A percentile compares a stretch with the other conserved stretches of the same genome.
Conservation (phyloP, 2,329 filamentous ascomycete species). For the Fusarium fracticaudum region DNA sequence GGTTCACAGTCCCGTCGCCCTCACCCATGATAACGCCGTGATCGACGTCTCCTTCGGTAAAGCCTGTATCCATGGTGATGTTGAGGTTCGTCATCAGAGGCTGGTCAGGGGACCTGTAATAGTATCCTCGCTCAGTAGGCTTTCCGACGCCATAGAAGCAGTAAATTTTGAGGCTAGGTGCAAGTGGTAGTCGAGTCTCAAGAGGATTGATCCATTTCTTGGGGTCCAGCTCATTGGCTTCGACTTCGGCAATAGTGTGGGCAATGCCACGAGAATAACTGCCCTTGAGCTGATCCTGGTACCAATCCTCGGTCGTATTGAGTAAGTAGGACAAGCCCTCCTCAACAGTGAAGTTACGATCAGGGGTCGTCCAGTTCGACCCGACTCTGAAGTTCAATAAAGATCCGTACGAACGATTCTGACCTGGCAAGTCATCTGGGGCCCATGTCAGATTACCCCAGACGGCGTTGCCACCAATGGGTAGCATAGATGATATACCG, state of each 20-base stretch:
- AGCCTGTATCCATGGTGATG: conserved; percentile 75
- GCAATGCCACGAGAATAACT: conserved; percentile 93
- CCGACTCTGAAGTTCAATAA: conserved; percentile 83
- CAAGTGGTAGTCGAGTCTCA: conserved; percentile 85
- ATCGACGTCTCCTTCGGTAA: conserved; percentile 72
- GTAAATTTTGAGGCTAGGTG: conserved; percentile 91
- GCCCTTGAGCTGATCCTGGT: conserved; percentile 73
- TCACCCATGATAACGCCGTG: conserved; percentile 96
- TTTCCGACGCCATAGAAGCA: conserved; percentile 98
- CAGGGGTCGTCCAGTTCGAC: conserved; percentile 70
- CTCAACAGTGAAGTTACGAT: conserved; percentile 81
- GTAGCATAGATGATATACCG: conserved; percentile 94
- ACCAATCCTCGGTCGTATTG: conserved; percentile 86
- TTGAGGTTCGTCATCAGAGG: conserved; percentile 74
- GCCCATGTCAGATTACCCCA: conserved; percentile 92
- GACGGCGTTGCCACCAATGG: conserved; percentile 91
- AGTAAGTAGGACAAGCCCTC: conserved; percentile 82
- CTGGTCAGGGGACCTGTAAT: conserved; percentile 77
- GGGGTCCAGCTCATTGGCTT: conserved; percentile 79
- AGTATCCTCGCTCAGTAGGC: conserved; percentile 91
- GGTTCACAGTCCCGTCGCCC: conserved; percentile 93
- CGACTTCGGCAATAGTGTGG: conserved; percentile 80
- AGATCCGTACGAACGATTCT: conserved; percentile 79
- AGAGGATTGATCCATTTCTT: conserved; percentile 95
- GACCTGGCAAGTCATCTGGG: conserved; percentile 82